Base-by-base conservation (phyloP, 768 basidiomycete species). In the Naganishia randhawae region DNA sequence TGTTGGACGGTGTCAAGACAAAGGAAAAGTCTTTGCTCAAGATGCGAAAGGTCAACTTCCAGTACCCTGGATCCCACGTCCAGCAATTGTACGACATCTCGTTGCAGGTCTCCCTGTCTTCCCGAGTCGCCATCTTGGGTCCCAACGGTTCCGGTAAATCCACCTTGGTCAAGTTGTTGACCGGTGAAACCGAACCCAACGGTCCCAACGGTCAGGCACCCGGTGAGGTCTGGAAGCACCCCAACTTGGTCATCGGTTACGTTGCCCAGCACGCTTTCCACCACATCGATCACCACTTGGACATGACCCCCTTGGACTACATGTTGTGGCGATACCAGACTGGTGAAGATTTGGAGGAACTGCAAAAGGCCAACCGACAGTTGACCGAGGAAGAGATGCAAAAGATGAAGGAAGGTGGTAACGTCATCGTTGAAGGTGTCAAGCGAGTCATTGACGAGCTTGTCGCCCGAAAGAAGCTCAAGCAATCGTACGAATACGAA, bases 301-400 rank as follows among this genome's bases (percentile, higher is more conserved):
- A 97, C 86, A 95, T 93, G 86, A 97, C 94, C 16, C 91, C 94
- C 57, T 88, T 97, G 75, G 94, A 97, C 84, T 97, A 97, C 86
- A 92, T 97, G 91, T 84, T 97, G 73, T 97, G 94, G 94, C 93
- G 94, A 83, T 97, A 96, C 87, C 94, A 97, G 86, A 97, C 94
- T 68, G 94, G 94, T 81, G 94, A 97, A 82, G 94, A 97, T 85
- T 82, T 96, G 80, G 94, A 97, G 83, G 94, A 96, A 84, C 86
- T 97, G 87, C 83, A 82, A 82, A 97, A 96, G 86, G 92, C 91
- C 67, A 87, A 81, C 81, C 89, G 92, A 73, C 84, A 88, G 81
- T 90, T 97, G 81, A 83, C 85, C 70, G 91, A 89, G 65, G 92
- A 90, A 80, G 94, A 97, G 81, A 82, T 83, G 71, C 81, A 90